Percentiles rank a stretch among this genome's conserved stretches.
These are phyloP conservation scores for Scopulariopsis brevicaulis DNA, from an alignment of 2,329 filamentous ascomycete genomes.

Conservation along the genomic window DNA sequence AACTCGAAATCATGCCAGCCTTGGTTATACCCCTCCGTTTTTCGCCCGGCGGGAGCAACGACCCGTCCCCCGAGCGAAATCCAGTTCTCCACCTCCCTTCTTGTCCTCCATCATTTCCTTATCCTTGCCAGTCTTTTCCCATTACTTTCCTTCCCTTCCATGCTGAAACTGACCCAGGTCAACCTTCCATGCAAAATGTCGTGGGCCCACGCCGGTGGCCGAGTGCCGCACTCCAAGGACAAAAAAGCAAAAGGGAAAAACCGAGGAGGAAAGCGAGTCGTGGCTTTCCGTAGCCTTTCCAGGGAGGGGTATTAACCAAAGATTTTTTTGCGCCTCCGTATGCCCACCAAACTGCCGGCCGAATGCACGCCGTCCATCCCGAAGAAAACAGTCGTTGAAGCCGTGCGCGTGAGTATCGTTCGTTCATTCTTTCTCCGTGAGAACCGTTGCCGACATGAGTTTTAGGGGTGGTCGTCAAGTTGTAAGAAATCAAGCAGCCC, in stretches of 20 bases:
- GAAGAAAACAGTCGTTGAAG: neutral
- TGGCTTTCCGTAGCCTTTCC: slow-evolving; percentile 1
- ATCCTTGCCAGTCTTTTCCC: neutral
- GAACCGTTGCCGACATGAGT: slow-evolving; percentile 3
- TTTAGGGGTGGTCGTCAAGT: slow-evolving; percentile 2
- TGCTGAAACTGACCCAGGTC: neutral
- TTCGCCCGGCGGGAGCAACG: too few relatives aligned
- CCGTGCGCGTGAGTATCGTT: neutral
- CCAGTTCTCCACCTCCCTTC: neutral
- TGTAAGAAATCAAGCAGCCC: slow-evolving; percentile 1
- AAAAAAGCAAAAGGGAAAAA: neutral
- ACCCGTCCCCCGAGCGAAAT: neutral
- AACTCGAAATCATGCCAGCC: neutral
- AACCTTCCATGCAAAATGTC: neutral
- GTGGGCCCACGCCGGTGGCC: neutral
- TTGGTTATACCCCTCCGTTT: neutral
- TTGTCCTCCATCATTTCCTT: neutral
- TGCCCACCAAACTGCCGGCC: slow-evolving; percentile 1
- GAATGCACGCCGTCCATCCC: neutral
- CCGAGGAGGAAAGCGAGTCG: neutral
- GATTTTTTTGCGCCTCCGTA: slow-evolving; percentile 1
- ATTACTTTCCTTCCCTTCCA: neutral
- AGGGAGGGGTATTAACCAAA: slow-evolving; percentile 2
- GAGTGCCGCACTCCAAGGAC: neutral
- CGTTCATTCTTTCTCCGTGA: neutral